Evolutionary conservation across 208 protist species (phyloP), one percentile per base, ranked within the genome.

Genomic region (Acanthamoeba lenticulata): DNA sequence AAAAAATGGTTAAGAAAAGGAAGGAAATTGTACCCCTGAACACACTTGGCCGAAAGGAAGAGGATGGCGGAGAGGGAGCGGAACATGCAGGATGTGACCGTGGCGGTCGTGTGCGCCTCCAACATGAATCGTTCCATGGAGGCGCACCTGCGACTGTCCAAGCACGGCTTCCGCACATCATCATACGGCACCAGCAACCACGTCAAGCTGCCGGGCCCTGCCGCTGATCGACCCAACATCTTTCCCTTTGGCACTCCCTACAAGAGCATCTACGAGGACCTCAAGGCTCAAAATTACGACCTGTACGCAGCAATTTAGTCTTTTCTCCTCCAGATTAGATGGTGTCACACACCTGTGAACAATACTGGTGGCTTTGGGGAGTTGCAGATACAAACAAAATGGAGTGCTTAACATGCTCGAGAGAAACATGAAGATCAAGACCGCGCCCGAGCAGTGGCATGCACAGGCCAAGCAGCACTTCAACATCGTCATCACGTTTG

Each of bases 231-330:
- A n/a, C 95, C 95, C 62, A 96, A 97, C 93, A 42, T 96, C 72
- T 97, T 96, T 55, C 2, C 47, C 60, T 97, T 97, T 94, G 94
- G 94, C 55, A 97, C 96, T 47, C 79, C 96, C 1, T 97, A 97
- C 42, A 27, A 57, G 38, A 55, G 67, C 19, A 97, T 97, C 27
- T 92, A 77, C 47, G 36, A 95, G 13, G 96, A 97, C 74, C 92
- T 97, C 29, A 67, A 67, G 45, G 34, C 34, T 45, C 65, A 96
- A 47, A 94, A 97, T 45, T 60, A 94, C 44, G 55, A 86, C 81
- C 93, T 96, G 92, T 96, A 96, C 45, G 7, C 36, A 38, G 40
- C 4, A 34, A 65, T 67, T 15, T 89, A 11, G 1, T 34, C 24
- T 9, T 91, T 13, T 24, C 36, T 77, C 27, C n/a, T n/a, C n/a